These are phyloP conservation scores for Staphylotrichum longicolle DNA, from an alignment of 495 filamentous ascomycete species.

Conservation along the genomic window DNA sequence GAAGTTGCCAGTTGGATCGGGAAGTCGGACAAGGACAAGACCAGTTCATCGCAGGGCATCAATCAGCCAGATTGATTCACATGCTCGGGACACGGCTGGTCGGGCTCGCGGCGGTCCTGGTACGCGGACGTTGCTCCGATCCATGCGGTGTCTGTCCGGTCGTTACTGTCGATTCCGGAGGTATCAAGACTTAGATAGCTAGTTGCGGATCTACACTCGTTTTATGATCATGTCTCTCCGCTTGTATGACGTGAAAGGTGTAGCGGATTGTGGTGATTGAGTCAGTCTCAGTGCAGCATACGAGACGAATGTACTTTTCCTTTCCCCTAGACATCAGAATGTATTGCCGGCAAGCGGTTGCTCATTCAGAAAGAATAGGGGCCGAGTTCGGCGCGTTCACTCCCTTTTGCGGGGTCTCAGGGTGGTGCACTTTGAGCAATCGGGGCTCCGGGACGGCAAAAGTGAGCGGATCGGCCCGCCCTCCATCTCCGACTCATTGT, in stretches of 20 bases:
- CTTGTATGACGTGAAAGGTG: no score
- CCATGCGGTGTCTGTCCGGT: slow-evolving; percentile 32
- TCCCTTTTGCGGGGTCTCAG: slow-evolving; percentile 12
- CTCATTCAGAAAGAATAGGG: not conserved
- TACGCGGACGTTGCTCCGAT: slow-evolving; percentile 12
- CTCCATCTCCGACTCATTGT: no score
- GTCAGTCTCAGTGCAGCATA: no score
- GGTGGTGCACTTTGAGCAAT: not conserved
- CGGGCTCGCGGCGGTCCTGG: slow-evolving; percentile 15
- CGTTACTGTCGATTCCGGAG: slow-evolving; percentile 27
- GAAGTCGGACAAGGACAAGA: slow-evolving; percentile 27
- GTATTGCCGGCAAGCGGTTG: no score
- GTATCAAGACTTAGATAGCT: slow-evolving; percentile 21
- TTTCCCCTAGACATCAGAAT: no score
- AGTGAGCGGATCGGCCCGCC: slow-evolving; percentile 5
- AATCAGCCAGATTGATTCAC: slow-evolving; percentile 23
- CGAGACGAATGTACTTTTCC: no score
- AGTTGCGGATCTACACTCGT: slow-evolving; percentile 26
- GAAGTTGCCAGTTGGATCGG: slow-evolving; percentile 24
- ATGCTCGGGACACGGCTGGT: slow-evolving; percentile 20
- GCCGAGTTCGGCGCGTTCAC: slow-evolving; percentile 18
- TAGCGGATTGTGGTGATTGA: no score
- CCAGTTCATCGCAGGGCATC: slow-evolving; percentile 32
- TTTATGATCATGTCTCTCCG: not conserved
- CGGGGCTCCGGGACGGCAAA: not conserved